These are phyloP conservation scores for Leishmania guyanensis DNA, from an alignment of 208 protist species.

Conservation along the genomic window DNA sequence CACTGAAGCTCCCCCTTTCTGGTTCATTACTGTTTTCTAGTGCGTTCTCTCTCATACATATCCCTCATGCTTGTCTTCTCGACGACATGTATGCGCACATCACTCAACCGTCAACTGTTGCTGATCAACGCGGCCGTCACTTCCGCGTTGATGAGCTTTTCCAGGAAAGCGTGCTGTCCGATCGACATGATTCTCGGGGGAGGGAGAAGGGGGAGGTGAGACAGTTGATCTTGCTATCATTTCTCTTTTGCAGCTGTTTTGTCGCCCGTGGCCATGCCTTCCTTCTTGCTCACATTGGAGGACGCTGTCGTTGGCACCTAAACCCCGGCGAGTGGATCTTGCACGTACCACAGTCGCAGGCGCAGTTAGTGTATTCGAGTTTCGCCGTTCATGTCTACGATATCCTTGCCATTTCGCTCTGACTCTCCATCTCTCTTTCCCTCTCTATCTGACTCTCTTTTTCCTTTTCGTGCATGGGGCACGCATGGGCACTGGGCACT, in stretches of 20 bases:
- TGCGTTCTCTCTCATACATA: background rate
- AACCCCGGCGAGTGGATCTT: background rate
- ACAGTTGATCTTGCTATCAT: background rate
- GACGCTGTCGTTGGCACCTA: background rate
- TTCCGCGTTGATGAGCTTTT: background rate
- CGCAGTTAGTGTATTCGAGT: background rate
- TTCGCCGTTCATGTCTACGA: background rate
- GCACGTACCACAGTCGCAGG: background rate
- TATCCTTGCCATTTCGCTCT: background rate
- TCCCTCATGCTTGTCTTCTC: background rate
- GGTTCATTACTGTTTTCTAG: background rate
- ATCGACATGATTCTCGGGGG: background rate
- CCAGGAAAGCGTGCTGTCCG: background rate
- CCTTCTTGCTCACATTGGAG: background rate
- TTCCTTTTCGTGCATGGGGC: background rate
- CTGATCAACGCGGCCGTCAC: background rate
- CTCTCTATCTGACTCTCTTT: conserved; percentile 6
- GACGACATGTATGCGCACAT: background rate
- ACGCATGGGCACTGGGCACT: background rate
- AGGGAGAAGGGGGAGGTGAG: background rate
- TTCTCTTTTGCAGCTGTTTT: background rate
- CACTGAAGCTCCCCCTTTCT: background rate
- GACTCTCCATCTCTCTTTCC: background rate
- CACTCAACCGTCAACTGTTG: background rate
- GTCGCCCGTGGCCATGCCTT: background rate